Evolutionary conservation across 148 eudicot species (phyloP), one percentile per base, ranked within the genome.

Genomic region (Dianthus caryophyllus): DNA sequence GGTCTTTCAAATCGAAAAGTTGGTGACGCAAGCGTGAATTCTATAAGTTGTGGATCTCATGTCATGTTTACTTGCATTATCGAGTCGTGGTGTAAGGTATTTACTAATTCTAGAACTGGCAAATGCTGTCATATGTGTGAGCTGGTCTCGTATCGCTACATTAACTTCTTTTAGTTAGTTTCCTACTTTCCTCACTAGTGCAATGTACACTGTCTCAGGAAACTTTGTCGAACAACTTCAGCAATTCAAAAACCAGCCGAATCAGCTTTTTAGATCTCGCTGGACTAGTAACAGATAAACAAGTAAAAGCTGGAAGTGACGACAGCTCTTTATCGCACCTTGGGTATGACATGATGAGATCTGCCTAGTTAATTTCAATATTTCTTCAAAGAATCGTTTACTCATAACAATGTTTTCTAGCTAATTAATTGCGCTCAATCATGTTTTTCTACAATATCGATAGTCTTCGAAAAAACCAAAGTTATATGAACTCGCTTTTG

Each of bases 71-170:
- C 97, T 16, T 95, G 93, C 53, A 75, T 90, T 67, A 81, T 90
- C 47, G 99, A 95, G 66, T 90, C 97, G 36, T 95, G 99, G 99
- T 82, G 89, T 78, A 95, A 95, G 99, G 99, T 94, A 86, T 36
- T 33, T 26, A 43, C 59, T 22, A 51, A 61, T 12, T 21, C 9
- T 43, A 9, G 39, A 14, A n/a, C 9, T 26, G 43, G 20, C 52
- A 1, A 17, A 43, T 55, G 16, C 20, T 24, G 38, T 60, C 5
- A 12, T 9, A 16, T 9, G 44, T 15, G 21, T 48, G 20, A 48
- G 52, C 52, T 48, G 21, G 52, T 16, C 52, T 26, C n/a, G 24
- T 26, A 10, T 8, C 39, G 17, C 13, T 4, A 21, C 44, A 50
- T 7, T 49, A 2, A 8, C 39, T 2, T 1, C 51, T 30, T 17